These are phyloP conservation scores for Schwanniomyces vanrijiae DNA, from an alignment of 805 yeast genomes.

Conservation along the genomic window DNA sequence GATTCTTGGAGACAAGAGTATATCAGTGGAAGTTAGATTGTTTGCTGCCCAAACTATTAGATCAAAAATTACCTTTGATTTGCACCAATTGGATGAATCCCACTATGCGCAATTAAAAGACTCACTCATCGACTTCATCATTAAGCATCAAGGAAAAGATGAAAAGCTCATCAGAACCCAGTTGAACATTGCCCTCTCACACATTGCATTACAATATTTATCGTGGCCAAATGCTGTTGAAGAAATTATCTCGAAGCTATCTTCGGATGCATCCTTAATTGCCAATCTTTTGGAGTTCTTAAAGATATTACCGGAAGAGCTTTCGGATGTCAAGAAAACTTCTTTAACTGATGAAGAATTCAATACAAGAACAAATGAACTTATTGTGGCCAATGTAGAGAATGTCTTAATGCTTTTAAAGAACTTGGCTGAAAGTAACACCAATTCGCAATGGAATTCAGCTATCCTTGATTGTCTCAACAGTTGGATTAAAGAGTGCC, in stretches of 20 bases:
- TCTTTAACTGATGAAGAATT: constrained; percentile 83
- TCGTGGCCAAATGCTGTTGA: constrained; percentile 70
- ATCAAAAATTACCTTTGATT: constrained; percentile 80
- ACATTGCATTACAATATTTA: constrained; percentile 73
- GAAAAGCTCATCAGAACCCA: constrained; percentile 75
- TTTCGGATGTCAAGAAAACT: constrained; percentile 71
- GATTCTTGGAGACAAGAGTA: constrained; percentile 40
- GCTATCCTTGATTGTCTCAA: constrained; percentile 72
- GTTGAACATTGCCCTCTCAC: constrained; percentile 76
- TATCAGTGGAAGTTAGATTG: constrained; percentile 59
- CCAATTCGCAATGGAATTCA: constrained; percentile 30
- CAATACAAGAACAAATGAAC: constrained; percentile 56
- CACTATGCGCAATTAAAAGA: constrained; percentile 64
- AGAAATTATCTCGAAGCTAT: constrained; percentile 59
- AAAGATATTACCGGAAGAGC: constrained; percentile 88
- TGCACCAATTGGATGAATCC: constrained; percentile 68
- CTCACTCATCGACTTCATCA: constrained; percentile 59
- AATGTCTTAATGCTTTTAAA: constrained; percentile 65
- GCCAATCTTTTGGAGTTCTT: constrained; percentile 71
- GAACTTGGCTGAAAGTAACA: constrained; percentile 35
- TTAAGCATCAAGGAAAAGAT: constrained; percentile 35
- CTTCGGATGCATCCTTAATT: constrained; percentile 36
- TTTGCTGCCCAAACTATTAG: constrained; percentile 92
- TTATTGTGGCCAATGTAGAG: constrained; percentile 67
- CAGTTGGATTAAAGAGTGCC: constrained; percentile 89